Evolutionary conservation across 2,329 filamentous ascomycete genomes (phyloP).

Genomic region (Arthrobotrys megalospora): DNA sequence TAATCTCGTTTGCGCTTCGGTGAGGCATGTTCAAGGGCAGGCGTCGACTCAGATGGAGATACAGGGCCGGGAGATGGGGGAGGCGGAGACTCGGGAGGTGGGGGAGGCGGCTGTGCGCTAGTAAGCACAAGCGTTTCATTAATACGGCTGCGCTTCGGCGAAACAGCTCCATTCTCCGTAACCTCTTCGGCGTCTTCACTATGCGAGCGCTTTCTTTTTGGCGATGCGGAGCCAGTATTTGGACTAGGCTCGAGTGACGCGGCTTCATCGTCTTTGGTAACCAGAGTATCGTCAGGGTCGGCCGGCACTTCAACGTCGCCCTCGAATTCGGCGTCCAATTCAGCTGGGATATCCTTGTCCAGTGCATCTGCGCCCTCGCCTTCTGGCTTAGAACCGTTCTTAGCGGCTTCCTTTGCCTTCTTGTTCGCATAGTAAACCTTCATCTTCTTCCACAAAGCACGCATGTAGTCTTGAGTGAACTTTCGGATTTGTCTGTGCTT

Average conservation of each 20-base stretch:
- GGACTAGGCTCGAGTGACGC: constrained; percentile 46
- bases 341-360: constrained; percentile 10
- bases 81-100: constrained; percentile 25
- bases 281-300: constrained; percentile 11
- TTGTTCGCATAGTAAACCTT: constrained; percentile 51
- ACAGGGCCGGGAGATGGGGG: constrained; percentile 17
- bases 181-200: constrained; percentile 29
- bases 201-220: constrained; percentile 49
- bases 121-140: constrained; percentile 56
- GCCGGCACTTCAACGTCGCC: constrained; percentile 3
- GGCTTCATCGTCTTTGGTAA: constrained; percentile 17
- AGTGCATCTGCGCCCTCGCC: constrained; percentile 16
- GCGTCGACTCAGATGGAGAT: constrained; percentile 16
- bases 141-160: constrained; percentile 56
- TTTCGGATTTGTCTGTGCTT: constrained; percentile 56
- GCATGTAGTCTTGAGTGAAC: constrained; percentile 48
- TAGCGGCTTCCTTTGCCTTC: constrained; percentile 37
- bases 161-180: constrained; percentile 22
- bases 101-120: constrained; percentile 50
- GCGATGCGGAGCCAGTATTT: constrained; percentile 33
- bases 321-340: constrained; percentile 25
- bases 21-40: constrained; percentile 17
- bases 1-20: constrained; percentile 42
- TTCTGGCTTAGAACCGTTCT: constrained; percentile 21
- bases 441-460: constrained; percentile 58